Base-by-base conservation (phyloP, 495 filamentous ascomycete genomes). In the Tetracladium setigerum region DNA sequence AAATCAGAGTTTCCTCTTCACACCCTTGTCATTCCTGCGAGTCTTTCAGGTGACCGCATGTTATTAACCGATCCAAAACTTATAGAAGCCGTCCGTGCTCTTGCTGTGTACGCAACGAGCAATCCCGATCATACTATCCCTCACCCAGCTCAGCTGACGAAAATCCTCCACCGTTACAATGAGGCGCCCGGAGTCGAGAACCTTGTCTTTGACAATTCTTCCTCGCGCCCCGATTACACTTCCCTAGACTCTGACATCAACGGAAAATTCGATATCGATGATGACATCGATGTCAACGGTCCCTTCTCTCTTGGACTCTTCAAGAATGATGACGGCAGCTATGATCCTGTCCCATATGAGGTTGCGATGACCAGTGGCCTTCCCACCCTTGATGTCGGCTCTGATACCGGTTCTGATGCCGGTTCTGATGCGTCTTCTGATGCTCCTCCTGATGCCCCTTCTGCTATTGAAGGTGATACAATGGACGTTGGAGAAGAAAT, bases 11-110 rank as follows among this genome's bases (percentile, higher is more conserved):
- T n/a, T n/a, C n/a, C n/a, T n/a, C 33, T 5, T 35, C 15, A 9
- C 12, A 46, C 17, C 13, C 18, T 37, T 18, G 15, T 37, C 13
- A 16, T 35, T 46, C 43, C 43, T 13, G 16, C 43, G n/a, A 3
- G 17, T 24, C 32, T 8, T 35, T 37, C 30, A 1, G 10, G 24
- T 4, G 13, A 17, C 9, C 15, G 24, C 17, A 5, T 35, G 9
- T 2, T 46, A 46, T 46, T 46, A 46, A 46, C 43, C 1, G 22
- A 17, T 11, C 43, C 27, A 13, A 17, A 37, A 30, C 14, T 49
- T 18, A 36, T 49, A 49, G 47, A 35, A 17, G 13, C 30, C 3
- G 18, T 19, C 8, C 38, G 18, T 18, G 15, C 12, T 27, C 32
- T 43, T 10, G 13, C 18, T 17, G 18, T 35, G 3, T 43, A 19